phyloP scores from a whole-genome alignment of 495 filamentous ascomycete genomes.

The Lepraria neglecta region DNA sequence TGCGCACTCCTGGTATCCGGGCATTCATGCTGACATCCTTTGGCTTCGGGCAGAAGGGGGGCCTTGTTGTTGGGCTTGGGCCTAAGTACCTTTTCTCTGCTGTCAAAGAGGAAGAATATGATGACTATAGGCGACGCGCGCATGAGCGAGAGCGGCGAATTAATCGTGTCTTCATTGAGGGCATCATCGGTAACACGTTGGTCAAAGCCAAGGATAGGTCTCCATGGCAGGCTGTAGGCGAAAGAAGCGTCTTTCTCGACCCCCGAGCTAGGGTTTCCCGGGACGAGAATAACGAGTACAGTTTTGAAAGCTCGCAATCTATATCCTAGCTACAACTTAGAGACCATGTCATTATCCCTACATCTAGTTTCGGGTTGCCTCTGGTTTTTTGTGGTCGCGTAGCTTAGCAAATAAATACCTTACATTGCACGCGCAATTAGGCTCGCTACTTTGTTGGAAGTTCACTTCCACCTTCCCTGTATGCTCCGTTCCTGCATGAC shows the following conservation, averaged over 20 bases:
- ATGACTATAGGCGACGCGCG: neutral
- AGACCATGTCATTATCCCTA: neutral
- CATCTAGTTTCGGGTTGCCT: neutral
- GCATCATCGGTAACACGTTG: conserved; percentile 1
- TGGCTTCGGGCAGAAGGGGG: too few relatives aligned
- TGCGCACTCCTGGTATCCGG: too few relatives aligned
- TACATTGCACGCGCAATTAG: too few relatives aligned
- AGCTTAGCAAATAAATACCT: neutral
- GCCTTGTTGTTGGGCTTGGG: neutral
- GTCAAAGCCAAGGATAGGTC: neutral
- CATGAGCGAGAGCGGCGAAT: neutral
- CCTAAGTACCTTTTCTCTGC: neutral
- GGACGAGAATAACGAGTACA: neutral
- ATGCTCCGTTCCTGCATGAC: too few relatives aligned
- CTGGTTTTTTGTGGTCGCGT: neutral
- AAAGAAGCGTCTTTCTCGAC: neutral
- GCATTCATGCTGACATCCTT: too few relatives aligned
- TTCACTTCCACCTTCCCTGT: too few relatives aligned
- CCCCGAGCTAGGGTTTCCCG: neutral
- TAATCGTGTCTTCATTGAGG: neutral
- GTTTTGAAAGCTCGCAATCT: neutral
- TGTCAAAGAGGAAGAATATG: conserved; percentile 1
- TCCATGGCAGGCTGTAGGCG: neutral
- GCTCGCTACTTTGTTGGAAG: too few relatives aligned
- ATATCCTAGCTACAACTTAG: neutral